Evolutionary conservation across 2,329 filamentous ascomycete genomes (phyloP), one percentile per base, ranked within the genome.

Genomic region (Pseudocercospora fijiensis): DNA sequence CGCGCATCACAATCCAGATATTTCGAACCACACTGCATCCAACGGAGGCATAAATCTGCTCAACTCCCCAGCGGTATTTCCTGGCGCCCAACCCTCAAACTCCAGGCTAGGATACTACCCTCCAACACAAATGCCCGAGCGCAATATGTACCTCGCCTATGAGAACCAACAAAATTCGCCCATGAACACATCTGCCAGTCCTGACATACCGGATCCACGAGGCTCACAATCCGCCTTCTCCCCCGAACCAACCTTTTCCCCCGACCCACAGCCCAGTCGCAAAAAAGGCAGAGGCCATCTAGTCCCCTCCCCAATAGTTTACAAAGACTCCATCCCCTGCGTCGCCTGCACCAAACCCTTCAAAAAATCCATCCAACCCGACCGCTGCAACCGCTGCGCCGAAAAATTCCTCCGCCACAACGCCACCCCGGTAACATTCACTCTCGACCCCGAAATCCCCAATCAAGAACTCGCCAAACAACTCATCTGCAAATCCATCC

Each of bases 321-420:
- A 60, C 60, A 59, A 43, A 20, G 13, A 5, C 16, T 65, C 63
- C 37, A n/a, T 59, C 26, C 37, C 41, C n/a, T 65, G 63, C 30
- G 27, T 52, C 4, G 63, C 52, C 16, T 61, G 63, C 47, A 47
- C 56, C 2, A 43, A 52, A 55, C 33, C 57, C 3, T 65, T 62
- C 58, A 58, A 53, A n/a, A 62, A 62, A 16, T 60, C 58, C 7
- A 56, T 58, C 8, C 22, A 28, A 9, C 59, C 60, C n/a, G 59
- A 62, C 27, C 63, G 66, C 18, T 69, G 67, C 49, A 58, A 47
- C 28, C 65, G 67, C 9, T 69, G 67, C 33, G 67, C 59, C 11
- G 33, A 52, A 26, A 69, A 69, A 57, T 52, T 56, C 41, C 57
- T 64, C 13, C 67, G 67, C 3, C 58, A 57, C 37, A 59, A 59